These are phyloP conservation scores for Plantago major DNA, from an alignment of 257 asterid genomes.

Conservation along the genomic window DNA sequence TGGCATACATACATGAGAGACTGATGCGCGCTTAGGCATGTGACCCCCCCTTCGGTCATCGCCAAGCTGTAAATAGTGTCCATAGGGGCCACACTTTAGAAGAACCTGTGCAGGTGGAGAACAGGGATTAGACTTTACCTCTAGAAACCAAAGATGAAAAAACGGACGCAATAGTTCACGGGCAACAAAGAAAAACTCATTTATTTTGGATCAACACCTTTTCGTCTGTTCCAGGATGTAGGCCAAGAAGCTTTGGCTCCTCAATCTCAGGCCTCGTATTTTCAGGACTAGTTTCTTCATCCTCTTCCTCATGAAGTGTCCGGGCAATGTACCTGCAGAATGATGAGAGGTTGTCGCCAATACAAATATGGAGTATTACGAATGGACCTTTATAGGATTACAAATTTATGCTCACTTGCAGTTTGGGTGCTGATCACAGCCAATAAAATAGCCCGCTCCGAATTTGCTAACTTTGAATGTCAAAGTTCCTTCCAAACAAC, in stretches of 20 bases:
- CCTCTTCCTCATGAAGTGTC: constrained; percentile 70
- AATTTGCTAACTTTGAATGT: constrained; percentile 82
- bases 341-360: constrained; percentile 11
- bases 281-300: constrained; percentile 42
- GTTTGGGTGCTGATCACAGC: constrained; percentile 91
- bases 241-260: constrained; percentile 73
- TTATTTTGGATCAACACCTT: constrained; percentile 39
- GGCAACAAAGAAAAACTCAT: constrained; percentile 2
- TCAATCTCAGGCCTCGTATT: constrained; percentile 34
- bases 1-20: constrained; percentile 46
- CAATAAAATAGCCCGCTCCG: constrained; percentile 90
- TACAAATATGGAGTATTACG: not conserved
- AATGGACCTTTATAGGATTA: constrained; percentile 3
- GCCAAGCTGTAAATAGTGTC: constrained; percentile 89
- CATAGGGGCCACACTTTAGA: constrained; percentile 83
- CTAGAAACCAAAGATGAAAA: constrained; percentile 12
- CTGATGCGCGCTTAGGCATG: constrained; percentile 75
- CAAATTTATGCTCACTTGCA: constrained; percentile 71
- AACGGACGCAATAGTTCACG: constrained; percentile 6
- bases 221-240: constrained; percentile 66
- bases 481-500: constrained; percentile 71
- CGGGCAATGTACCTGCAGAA: constrained; percentile 74
- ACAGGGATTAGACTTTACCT: constrained; percentile 10
- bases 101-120: constrained; percentile 43
- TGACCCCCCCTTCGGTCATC: constrained; percentile 88